Percentiles rank a stretch among this genome's conserved stretches.
Evolutionary conservation across 306 rosid species (phyloP).

Genomic region (Cucumis cinereus): DNA sequence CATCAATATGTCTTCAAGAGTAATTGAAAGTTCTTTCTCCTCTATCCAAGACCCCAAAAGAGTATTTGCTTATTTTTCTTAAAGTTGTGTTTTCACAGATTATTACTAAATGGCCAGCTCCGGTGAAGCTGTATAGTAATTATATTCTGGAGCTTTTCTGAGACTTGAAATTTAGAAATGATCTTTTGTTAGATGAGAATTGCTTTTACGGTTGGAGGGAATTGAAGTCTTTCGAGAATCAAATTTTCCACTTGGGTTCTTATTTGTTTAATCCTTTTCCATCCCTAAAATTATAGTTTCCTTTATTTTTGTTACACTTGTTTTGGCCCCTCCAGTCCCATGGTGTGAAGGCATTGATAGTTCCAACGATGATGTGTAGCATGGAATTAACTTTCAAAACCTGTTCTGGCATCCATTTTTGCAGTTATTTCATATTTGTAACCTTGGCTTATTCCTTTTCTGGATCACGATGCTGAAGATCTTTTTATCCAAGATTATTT

Average conservation of each 20-base stretch:
- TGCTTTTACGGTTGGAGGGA: not conserved
- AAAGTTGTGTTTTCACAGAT: not conserved
- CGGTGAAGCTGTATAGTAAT: not conserved
- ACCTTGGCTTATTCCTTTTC: not conserved
- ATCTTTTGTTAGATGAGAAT: not conserved
- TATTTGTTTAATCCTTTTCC: not conserved
- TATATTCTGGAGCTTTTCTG: not conserved
- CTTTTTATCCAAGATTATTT: not conserved
- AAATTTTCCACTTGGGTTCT: not conserved
- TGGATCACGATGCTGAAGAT: not conserved
- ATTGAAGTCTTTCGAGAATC: not conserved
- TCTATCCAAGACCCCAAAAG: not conserved
- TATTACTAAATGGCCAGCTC: not conserved
- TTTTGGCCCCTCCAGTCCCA: not conserved
- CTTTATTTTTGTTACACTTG: not conserved
- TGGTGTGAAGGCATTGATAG: not conserved
- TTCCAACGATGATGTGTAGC: not conserved
- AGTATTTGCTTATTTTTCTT: not conserved
- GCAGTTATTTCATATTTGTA: not conserved
- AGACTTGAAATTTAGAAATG: not conserved
- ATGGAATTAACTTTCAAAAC: not conserved
- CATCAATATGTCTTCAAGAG: not conserved
- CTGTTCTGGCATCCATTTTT: not conserved
- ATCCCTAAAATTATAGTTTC: not conserved
- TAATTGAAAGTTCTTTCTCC: not conserved